Evolutionary conservation across 2,329 filamentous ascomycete genomes (phyloP).

Genomic region (Neurospora sp.): DNA sequence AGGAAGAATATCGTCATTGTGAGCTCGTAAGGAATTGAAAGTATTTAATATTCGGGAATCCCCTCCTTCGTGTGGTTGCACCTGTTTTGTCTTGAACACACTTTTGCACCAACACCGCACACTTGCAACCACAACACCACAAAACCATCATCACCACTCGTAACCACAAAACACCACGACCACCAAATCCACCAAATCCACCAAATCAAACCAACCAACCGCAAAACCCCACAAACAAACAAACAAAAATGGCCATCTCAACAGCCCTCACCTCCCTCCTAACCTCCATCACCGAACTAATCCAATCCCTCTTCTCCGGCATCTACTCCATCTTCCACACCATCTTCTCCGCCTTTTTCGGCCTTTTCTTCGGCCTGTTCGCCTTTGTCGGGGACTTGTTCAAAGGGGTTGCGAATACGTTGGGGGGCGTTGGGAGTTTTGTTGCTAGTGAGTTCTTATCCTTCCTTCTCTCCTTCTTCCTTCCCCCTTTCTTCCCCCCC

Average conservation of each 20-base stretch:
- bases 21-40: not conserved
- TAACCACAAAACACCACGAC: not conserved
- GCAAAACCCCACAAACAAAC: not conserved
- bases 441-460: slow-evolving; percentile 14
- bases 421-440: slow-evolving; percentile 19
- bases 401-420: slow-evolving; percentile 16
- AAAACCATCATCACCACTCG: not conserved
- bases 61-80: not conserved
- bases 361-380: slow-evolving; percentile 16
- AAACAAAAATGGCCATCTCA: slow-evolving; percentile 17
- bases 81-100: not conserved
- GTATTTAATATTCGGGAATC: not conserved
- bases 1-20: not conserved
- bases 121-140: not conserved
- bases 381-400: slow-evolving; percentile 16
- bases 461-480: too few relatives aligned
- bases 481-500: too few relatives aligned
- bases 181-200: not conserved
- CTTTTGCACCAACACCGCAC: not conserved
- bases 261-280: slow-evolving; percentile 18
- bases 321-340: slow-evolving; percentile 17
- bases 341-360: slow-evolving; percentile 14
- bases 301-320: slow-evolving; percentile 15
- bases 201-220: not conserved
- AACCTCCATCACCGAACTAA: slow-evolving; percentile 18